Percentiles rank a stretch among this genome's conserved stretches.
phyloP scores from a whole-genome alignment of 768 basidiomycete genomes.

The Asterophora lycoperdoides region DNA sequence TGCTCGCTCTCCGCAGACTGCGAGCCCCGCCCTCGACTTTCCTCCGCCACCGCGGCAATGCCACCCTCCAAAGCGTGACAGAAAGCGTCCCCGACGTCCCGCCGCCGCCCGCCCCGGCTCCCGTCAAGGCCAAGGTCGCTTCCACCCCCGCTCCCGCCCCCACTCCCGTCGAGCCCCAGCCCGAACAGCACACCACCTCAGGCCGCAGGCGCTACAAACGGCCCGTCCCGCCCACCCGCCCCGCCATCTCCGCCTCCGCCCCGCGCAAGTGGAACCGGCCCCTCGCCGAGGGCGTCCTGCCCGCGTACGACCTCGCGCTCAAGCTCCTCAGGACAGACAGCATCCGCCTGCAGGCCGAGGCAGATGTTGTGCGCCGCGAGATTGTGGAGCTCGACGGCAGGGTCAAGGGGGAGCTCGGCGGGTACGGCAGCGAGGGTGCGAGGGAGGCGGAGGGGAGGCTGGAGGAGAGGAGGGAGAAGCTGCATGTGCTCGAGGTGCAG shows the following conservation, averaged over 20 bases:
- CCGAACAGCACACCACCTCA: conserved; percentile 18
- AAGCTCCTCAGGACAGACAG: conserved; percentile 65
- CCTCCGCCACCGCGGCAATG: conserved; percentile 21
- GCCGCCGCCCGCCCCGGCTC: conserved; percentile 3
- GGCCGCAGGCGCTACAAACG: conserved; percentile 28
- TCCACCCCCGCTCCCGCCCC: conserved; percentile 1
- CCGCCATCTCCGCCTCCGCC: conserved; percentile 44
- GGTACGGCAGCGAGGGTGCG: conserved; percentile 25
- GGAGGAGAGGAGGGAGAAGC: conserved; percentile 42
- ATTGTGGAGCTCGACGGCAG: conserved; percentile 21
- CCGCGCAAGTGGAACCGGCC: conserved; percentile 66
- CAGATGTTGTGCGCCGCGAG: conserved; percentile 33
- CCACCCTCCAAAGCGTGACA: conserved; percentile 15
- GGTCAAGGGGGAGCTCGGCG: conserved; percentile 22
- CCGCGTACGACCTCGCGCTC: conserved; percentile 84
- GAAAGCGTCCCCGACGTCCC: conserved; percentile 1
- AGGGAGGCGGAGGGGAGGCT: conserved; percentile 33
- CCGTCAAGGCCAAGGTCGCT: conserved; percentile 2
- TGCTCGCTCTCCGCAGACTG: conserved; percentile 28
- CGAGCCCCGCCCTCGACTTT: conserved; percentile 14
- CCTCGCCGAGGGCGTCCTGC: conserved; percentile 56
- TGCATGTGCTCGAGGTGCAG: conserved; percentile 69
- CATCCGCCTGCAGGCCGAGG: conserved; percentile 39
- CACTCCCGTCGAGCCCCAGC: not conserved
- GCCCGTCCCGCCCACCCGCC: conserved; percentile 33